Conservation (phyloP, 2,329 filamentous ascomycete genomes). For the Bipolaris victoriae region DNA sequence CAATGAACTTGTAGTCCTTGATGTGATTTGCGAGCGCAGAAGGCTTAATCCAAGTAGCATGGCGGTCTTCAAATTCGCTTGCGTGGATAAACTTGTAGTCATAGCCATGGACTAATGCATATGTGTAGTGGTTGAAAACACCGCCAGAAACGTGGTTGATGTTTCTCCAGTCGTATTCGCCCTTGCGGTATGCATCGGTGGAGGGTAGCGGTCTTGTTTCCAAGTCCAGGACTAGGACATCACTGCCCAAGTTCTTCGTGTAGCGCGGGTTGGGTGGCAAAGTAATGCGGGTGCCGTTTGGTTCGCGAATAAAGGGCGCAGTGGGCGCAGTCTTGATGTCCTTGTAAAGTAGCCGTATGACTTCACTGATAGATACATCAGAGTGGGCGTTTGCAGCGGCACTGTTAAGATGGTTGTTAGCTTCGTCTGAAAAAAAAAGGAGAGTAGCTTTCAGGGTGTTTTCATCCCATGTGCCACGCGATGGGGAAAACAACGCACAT, state of each 20-base stretch:
- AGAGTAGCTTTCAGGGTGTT: not conserved
- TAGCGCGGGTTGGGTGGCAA: constrained; percentile 42
- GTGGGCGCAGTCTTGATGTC: constrained; percentile 37
- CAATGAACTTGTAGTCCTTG: constrained; percentile 52
- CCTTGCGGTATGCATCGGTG: constrained; percentile 39
- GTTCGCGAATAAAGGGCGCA: constrained; percentile 40
- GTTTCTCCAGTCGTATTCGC: constrained; percentile 46
- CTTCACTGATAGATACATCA: constrained; percentile 41
- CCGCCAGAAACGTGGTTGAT: constrained; percentile 46
- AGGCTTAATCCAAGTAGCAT: constrained; percentile 57
- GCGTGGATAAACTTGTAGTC: constrained; percentile 57
- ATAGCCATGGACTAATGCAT: constrained; percentile 56
- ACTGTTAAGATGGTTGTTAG: constrained; percentile 29
- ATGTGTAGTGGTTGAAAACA: constrained; percentile 49
- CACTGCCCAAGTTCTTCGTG: constrained; percentile 41
- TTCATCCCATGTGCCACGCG: constrained; percentile 1
- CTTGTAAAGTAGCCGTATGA: constrained; percentile 41
- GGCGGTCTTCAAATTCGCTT: constrained; percentile 49
- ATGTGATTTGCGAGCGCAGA: constrained; percentile 47
- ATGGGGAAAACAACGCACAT: constrained; percentile 29
- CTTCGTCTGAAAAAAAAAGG: not conserved
- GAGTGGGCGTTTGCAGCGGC: constrained; percentile 26
- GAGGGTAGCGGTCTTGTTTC: constrained; percentile 45
- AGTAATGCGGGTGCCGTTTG: constrained; percentile 38
- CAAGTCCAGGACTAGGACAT: constrained; percentile 46